These are phyloP conservation scores for Stephanodiscus triporus DNA, from an alignment of 108 stramenopile genomes.

Conservation along the genomic window DNA sequence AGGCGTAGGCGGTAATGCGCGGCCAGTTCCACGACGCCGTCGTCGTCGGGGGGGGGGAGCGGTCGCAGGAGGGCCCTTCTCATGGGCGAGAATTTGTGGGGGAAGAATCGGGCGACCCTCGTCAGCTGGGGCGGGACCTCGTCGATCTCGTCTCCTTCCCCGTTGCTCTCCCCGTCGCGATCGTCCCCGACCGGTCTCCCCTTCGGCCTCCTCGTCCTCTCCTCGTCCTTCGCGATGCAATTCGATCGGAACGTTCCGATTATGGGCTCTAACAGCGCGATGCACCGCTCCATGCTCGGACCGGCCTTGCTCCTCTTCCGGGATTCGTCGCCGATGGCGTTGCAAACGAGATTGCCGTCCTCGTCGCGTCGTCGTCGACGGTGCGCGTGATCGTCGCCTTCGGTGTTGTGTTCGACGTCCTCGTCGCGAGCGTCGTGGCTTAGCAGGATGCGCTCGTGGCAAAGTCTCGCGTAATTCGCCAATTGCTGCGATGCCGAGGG, in stretches of 20 bases:
- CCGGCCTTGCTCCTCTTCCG: not conserved
- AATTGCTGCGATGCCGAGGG: slow-evolving; percentile 1
- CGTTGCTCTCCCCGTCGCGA: not conserved
- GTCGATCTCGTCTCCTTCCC: slow-evolving; percentile 8
- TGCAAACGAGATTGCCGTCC: not conserved
- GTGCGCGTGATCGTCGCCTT: too few relatives aligned
- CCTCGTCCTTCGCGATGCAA: slow-evolving; percentile 13
- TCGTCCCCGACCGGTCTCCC: not conserved
- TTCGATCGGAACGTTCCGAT: slow-evolving; percentile 8
- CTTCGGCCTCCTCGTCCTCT: not conserved
- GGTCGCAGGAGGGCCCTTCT: slow-evolving; percentile 36
- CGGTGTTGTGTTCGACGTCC: not conserved
- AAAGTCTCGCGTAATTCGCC: slow-evolving; percentile 6
- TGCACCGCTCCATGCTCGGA: slow-evolving; percentile 22
- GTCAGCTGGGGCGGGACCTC: slow-evolving; percentile 35
- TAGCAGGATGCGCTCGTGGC: slow-evolving; percentile 7
- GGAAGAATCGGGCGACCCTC: slow-evolving; percentile 35
- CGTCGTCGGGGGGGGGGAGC: not conserved
- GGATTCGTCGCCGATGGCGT: not conserved
- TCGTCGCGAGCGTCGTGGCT: not conserved
- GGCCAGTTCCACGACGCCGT: slow-evolving; percentile 19
- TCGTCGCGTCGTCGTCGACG: not conserved
- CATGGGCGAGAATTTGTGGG: slow-evolving; percentile 32
- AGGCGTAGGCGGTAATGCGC: slow-evolving; percentile 29
- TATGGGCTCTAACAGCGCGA: slow-evolving; percentile 12